Conservation (phyloP, 1,284 basidiomycete genomes). For the Apiotrichum akiyoshidainum region DNA sequence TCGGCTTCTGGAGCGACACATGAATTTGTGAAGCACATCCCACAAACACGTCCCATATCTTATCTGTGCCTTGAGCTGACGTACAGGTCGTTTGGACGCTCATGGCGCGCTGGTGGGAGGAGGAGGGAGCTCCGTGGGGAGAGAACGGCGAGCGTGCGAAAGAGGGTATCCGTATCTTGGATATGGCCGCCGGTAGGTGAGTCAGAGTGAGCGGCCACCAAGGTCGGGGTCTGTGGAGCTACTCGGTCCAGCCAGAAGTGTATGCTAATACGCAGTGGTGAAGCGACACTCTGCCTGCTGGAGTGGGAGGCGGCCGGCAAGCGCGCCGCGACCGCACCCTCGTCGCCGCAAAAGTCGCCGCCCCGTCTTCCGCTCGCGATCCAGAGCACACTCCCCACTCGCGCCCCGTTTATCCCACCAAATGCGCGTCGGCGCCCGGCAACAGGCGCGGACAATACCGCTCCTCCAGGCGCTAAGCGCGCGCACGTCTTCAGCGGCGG, state of each 20-base stretch:
- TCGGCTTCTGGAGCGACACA: too few relatives aligned
- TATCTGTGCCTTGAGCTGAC: not conserved
- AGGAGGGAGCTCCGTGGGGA: constrained; percentile 39
- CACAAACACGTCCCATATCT: too few relatives aligned
- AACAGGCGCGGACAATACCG: not conserved
- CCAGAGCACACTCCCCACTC: constrained; percentile 9
- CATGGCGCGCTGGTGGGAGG: constrained; percentile 52
- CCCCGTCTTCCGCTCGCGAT: constrained; percentile 4
- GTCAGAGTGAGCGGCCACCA: too few relatives aligned
- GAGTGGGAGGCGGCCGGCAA: constrained; percentile 42
- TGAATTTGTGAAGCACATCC: too few relatives aligned
- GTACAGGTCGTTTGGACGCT: constrained; percentile 34
- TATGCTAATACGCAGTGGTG: constrained; percentile 37
- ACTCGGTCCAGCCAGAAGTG: too few relatives aligned
- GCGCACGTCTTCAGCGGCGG: constrained; percentile 7
- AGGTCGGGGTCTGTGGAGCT: too few relatives aligned
- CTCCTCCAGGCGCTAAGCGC: not conserved
- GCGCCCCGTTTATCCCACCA: constrained; percentile 40
- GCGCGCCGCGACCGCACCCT: constrained; percentile 1
- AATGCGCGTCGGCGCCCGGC: constrained; percentile 22
- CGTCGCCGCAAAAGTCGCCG: constrained; percentile 2
- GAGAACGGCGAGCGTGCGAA: not conserved
- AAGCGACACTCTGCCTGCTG: constrained; percentile 46
- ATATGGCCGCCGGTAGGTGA: constrained; percentile 58
- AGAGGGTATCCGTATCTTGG: constrained; percentile 49